A percentile compares a stretch with the other conserved stretches of the same genome.
Evolutionary conservation across 164 flowering plant genomes (phyloP).

Genomic region (Dillenia turbinata): DNA sequence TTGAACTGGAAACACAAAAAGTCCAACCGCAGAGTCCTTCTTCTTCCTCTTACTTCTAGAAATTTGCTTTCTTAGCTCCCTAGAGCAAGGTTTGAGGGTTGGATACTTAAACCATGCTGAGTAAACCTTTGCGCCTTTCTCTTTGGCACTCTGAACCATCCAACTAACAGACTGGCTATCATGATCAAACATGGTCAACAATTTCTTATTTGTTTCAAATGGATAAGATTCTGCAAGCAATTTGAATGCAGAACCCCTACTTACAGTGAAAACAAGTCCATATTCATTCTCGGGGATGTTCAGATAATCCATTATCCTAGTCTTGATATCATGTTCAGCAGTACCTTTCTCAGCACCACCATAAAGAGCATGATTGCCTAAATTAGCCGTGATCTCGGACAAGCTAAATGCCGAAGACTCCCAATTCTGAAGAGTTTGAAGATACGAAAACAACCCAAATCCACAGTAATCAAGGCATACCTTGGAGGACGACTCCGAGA

Average conservation of each 20-base stretch:
- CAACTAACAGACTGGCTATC: constrained; percentile 65
- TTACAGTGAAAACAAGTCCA: constrained; percentile 77
- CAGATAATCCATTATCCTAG: constrained; percentile 69
- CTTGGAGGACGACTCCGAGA: constrained; percentile 34
- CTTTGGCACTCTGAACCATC: constrained; percentile 68
- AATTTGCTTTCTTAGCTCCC: constrained; percentile 50
- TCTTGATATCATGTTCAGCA: constrained; percentile 47
- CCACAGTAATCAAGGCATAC: constrained; percentile 88
- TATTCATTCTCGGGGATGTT: constrained; percentile 78
- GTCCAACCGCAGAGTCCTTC: constrained; percentile 58
- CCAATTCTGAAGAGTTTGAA: constrained; percentile 47
- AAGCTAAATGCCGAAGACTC: constrained; percentile 64
- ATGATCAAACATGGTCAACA: constrained; percentile 77
- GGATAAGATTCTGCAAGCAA: constrained; percentile 83
- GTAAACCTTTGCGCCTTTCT: constrained; percentile 55
- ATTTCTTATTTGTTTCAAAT: constrained; percentile 53
- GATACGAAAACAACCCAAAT: constrained; percentile 71
- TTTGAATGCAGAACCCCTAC: constrained; percentile 79
- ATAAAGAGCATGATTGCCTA: constrained; percentile 54
- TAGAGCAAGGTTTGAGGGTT: constrained; percentile 43
- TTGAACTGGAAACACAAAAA: constrained; percentile 89
- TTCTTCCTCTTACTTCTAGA: constrained; percentile 41
- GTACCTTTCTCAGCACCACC: constrained; percentile 68
- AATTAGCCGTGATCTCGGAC: constrained; percentile 60
- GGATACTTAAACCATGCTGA: constrained; percentile 85